Conservation (phyloP, 805 yeast species). For the Cyberlindnera bimundalis region DNA sequence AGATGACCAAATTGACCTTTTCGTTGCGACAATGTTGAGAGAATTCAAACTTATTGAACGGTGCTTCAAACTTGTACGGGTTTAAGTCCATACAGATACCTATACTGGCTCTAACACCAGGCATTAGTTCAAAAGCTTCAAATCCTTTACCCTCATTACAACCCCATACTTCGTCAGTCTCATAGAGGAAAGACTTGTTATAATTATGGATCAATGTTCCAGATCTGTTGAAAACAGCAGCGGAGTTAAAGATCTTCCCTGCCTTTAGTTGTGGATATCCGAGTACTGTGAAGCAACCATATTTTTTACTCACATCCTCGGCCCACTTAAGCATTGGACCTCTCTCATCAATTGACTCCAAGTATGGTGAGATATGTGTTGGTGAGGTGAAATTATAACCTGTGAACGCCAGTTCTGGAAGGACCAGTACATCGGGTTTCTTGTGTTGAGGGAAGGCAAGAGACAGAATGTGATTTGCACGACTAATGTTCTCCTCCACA, state of each 20-base stretch:
- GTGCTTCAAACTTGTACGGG: conserved; percentile 80
- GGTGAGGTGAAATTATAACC: conserved; percentile 66
- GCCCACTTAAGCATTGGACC: conserved; percentile 61
- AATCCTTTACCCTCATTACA: conserved; percentile 64
- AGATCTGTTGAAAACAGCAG: conserved; percentile 53
- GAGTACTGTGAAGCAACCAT: conserved; percentile 62
- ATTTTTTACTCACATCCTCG: conserved; percentile 42
- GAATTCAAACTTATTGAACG: conserved; percentile 73
- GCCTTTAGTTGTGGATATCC: conserved; percentile 71
- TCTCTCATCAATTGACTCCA: conserved; percentile 41
- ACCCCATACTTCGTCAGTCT: conserved; percentile 81
- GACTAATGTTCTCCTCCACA: conserved; percentile 47
- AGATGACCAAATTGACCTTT: conserved; percentile 52
- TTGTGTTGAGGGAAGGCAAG: conserved; percentile 23
- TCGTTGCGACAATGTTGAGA: conserved; percentile 47
- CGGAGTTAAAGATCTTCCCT: conserved; percentile 59
- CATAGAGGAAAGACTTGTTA: conserved; percentile 72
- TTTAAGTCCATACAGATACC: conserved; percentile 96
- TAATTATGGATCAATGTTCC: conserved; percentile 66
- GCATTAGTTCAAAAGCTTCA: conserved; percentile 36
- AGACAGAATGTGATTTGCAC: conserved; percentile 36
- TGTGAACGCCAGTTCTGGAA: conserved; percentile 83
- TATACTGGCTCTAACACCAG: conserved; percentile 46
- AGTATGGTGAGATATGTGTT: conserved; percentile 50
- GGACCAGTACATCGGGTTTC: conserved; percentile 61